Conservation (phyloP, 23 red algal genomes). For the Gracilaria caudata region DNA sequence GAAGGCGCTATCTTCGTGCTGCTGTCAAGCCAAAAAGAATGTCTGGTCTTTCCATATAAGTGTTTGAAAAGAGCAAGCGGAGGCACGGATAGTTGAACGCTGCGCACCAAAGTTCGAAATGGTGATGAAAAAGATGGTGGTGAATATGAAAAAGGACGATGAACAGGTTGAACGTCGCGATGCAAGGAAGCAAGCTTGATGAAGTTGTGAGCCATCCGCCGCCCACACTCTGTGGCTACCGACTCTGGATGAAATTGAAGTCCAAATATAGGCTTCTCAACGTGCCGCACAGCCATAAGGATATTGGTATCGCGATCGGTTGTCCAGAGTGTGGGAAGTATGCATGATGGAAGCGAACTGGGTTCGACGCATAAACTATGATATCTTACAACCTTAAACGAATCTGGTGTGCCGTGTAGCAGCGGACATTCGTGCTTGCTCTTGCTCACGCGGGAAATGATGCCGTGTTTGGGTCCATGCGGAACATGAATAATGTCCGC, state of each 20-base stretch:
- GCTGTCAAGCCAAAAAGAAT: constrained; percentile 73
- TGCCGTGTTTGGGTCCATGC: constrained; percentile 66
- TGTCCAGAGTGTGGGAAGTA: constrained; percentile 81
- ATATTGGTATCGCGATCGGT: constrained; percentile 22
- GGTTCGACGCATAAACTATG: constrained; percentile 73
- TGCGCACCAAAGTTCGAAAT: constrained; percentile 15
- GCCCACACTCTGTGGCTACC: constrained; percentile 68
- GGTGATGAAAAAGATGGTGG: not conserved
- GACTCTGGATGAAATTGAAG: constrained; percentile 98
- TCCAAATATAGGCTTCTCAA: constrained; percentile 72
- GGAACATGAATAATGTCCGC: constrained; percentile 30
- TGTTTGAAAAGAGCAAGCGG: constrained; percentile 42
- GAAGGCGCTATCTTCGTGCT: constrained; percentile 9
- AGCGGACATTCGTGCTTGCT: constrained; percentile 57
- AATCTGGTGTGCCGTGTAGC: constrained; percentile 53
- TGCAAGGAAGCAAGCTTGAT: constrained; percentile 6
- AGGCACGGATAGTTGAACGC: not conserved
- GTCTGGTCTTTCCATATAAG: constrained; percentile 45
- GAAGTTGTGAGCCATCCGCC: constrained; percentile 71
- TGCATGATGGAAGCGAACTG: constrained; percentile 17
- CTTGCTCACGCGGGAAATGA: constrained; percentile 38
- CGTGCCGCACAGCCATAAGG: constrained; percentile 91
- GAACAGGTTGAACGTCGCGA: not conserved
- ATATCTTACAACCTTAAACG: constrained; percentile 85
- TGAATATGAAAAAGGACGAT: not conserved